Evolutionary conservation across 2,329 filamentous ascomycete species (phyloP).

Genomic region (Arthrinium puccinioides): DNA sequence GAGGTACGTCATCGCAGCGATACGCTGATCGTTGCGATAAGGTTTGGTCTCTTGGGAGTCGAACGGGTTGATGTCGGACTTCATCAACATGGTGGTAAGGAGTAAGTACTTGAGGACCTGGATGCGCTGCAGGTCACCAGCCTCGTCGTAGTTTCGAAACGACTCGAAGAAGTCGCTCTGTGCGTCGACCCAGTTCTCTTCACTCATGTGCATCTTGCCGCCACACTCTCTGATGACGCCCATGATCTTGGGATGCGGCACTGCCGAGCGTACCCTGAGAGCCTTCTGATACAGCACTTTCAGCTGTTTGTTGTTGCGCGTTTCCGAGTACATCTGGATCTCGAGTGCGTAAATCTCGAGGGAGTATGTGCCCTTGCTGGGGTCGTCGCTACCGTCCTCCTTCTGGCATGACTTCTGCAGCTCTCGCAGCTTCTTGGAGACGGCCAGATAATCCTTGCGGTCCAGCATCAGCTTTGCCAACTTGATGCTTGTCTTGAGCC

Average conservation of each 20-base stretch:
- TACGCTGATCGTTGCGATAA: constrained; percentile 91
- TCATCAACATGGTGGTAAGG: constrained; percentile 96
- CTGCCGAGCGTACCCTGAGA: constrained; percentile 87
- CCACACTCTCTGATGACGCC: constrained; percentile 97
- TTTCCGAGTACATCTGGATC: constrained; percentile 98
- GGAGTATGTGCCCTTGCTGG: constrained; percentile 92
- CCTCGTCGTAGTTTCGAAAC: constrained; percentile 98
- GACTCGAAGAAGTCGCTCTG: constrained; percentile 98
- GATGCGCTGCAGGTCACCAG: constrained; percentile 89
- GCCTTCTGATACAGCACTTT: constrained; percentile 90
- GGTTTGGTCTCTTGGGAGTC: constrained; percentile 98
- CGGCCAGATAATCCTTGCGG: constrained; percentile 75
- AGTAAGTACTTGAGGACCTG: constrained; percentile 97
- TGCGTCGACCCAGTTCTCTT: constrained; percentile 97
- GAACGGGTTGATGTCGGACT: constrained; percentile 96
- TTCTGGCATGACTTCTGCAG: constrained; percentile 83
- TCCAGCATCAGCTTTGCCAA: constrained; percentile 86
- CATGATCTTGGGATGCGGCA: constrained; percentile 98
- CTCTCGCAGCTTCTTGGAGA: constrained; percentile 79
- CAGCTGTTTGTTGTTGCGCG: constrained; percentile 92
- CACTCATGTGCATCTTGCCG: constrained; percentile 99
- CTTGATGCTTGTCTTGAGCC: constrained; percentile 98
- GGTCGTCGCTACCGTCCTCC: constrained; percentile 81
- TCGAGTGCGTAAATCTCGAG: constrained; percentile 94
- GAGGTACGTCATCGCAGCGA: constrained; percentile 93